phyloP scores from a whole-genome alignment of 768 basidiomycete species.

The Cyclocybe cylindracea region DNA sequence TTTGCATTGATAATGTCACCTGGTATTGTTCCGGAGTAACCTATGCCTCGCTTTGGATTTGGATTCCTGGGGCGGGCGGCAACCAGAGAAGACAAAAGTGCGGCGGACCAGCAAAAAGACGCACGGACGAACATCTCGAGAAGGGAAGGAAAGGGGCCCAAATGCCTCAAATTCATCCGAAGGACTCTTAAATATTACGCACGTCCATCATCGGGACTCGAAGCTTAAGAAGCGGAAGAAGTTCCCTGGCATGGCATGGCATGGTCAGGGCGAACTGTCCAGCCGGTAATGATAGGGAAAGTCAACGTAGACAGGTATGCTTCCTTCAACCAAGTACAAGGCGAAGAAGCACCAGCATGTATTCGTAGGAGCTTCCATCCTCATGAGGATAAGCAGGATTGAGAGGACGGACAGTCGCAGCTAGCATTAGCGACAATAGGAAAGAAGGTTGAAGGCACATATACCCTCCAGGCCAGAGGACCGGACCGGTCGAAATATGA shows the following conservation, averaged over 20 bases:
- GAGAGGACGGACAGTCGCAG: too few species aligned
- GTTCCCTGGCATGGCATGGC: constrained; percentile 31
- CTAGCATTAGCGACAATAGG: too few species aligned
- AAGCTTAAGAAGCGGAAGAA: constrained; percentile 20
- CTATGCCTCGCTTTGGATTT: constrained; percentile 49
- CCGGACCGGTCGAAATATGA: too few species aligned
- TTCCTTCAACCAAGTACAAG: too few species aligned
- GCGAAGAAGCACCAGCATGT: too few species aligned
- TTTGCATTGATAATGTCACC: constrained; percentile 47
- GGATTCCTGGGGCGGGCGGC: not conserved
- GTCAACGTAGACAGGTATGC: not conserved
- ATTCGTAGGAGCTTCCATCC: too few species aligned
- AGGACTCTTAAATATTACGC: constrained; percentile 13
- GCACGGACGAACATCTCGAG: constrained; percentile 27
- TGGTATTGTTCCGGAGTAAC: constrained; percentile 39
- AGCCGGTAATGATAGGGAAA: constrained; percentile 19
- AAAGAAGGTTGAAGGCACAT: too few species aligned
- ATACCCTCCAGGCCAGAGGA: too few species aligned
- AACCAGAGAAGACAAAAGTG: constrained; percentile 13
- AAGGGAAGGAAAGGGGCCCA: constrained; percentile 12
- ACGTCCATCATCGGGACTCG: constrained; percentile 19
- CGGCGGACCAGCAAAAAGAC: constrained; percentile 14
- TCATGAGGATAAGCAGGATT: too few species aligned
- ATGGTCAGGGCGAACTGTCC: constrained; percentile 40
- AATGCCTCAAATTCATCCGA: not conserved